Evolutionary conservation across 2,329 filamentous ascomycete genomes (phyloP).

Genomic region (Fusarium poae): DNA sequence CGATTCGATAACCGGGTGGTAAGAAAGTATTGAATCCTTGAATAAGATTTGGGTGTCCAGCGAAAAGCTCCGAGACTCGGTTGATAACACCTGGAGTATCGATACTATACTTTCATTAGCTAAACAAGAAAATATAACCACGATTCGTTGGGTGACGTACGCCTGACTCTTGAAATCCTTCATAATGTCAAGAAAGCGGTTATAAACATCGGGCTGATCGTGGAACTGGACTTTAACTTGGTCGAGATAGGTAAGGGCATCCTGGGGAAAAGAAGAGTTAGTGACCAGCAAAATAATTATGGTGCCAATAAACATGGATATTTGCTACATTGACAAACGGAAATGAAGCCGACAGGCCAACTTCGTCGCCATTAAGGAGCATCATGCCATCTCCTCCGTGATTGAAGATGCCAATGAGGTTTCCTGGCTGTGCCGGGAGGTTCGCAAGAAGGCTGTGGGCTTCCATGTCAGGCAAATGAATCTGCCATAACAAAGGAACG

Average conservation of each 20-base stretch:
- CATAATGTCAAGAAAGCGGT: conserved; percentile 98
- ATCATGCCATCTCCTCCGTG: conserved; percentile 43
- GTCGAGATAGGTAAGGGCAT: conserved; percentile 93
- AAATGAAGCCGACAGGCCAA: conserved; percentile 42
- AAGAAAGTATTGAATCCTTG: conserved; percentile 99
- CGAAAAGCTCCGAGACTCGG: conserved; percentile 93
- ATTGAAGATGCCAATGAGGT: conserved; percentile 44
- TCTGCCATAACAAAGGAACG: conserved; percentile 10
- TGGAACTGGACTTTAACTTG: conserved; percentile 99
- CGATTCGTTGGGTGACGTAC: conserved; percentile 63
- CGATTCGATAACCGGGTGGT: conserved; percentile 94
- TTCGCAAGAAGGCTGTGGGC: conserved; percentile 12
- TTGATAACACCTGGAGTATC: conserved; percentile 98
- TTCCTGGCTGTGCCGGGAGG: conserved; percentile 25
- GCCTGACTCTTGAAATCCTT: conserved; percentile 99
- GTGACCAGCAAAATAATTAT: neutral
- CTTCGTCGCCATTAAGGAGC: conserved; percentile 34
- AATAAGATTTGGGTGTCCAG: conserved; percentile 93
- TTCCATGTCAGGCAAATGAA: conserved; percentile 24
- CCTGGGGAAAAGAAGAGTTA: conserved; percentile 53
- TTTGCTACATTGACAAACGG: conserved; percentile 46
- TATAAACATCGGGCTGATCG: conserved; percentile 97
- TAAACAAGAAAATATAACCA: neutral
- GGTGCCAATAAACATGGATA: conserved; percentile 8
- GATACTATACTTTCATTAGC: conserved; percentile 69